Conservation (phyloP, 345 rosid species). For the Dovyalis caffra region DNA sequence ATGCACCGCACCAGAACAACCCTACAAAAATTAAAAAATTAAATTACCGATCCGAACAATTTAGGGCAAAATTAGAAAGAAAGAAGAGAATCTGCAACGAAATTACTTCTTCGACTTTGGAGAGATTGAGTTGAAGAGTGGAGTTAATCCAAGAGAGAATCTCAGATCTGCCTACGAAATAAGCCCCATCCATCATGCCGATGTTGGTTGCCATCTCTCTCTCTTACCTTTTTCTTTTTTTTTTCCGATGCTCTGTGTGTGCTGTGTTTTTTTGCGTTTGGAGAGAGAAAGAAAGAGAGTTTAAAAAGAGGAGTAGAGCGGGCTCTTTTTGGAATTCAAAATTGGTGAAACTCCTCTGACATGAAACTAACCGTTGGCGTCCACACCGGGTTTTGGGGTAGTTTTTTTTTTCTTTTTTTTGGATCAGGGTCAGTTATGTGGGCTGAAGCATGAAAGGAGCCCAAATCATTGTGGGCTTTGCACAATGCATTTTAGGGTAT, state of each 20-base stretch:
- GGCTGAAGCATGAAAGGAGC: not conserved
- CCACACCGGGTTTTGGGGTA: not conserved
- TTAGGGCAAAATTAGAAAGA: not conserved
- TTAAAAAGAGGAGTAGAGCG: slow-evolving; percentile 46
- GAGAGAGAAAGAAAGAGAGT: slow-evolving; percentile 12
- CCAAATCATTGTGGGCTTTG: not conserved
- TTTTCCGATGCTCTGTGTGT: not conserved
- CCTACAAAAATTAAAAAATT: slow-evolving; percentile 35
- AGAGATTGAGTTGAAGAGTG: slow-evolving; percentile 78
- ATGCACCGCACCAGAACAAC: slow-evolving; percentile 87
- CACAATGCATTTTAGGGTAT: not conserved
- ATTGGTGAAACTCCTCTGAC: not conserved
- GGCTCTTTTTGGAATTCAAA: slow-evolving; percentile 26
- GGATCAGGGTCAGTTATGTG: too few relatives aligned
- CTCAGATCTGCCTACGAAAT: slow-evolving; percentile 96
- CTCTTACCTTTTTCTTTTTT: not conserved
- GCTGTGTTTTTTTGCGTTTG: not conserved
- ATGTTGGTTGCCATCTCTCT: slow-evolving; percentile 66
- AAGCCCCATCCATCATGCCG: slow-evolving; percentile 92
- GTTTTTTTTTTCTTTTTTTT: not conserved
- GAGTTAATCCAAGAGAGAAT: slow-evolving; percentile 95
- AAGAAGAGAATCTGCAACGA: not conserved
- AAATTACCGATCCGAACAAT: not conserved
- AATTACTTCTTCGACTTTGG: slow-evolving; percentile 95
- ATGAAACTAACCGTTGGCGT: slow-evolving; percentile 9